Evolutionary conservation across 768 basidiomycete genomes (phyloP).

Genomic region (Hypsizygus marmoreus): DNA sequence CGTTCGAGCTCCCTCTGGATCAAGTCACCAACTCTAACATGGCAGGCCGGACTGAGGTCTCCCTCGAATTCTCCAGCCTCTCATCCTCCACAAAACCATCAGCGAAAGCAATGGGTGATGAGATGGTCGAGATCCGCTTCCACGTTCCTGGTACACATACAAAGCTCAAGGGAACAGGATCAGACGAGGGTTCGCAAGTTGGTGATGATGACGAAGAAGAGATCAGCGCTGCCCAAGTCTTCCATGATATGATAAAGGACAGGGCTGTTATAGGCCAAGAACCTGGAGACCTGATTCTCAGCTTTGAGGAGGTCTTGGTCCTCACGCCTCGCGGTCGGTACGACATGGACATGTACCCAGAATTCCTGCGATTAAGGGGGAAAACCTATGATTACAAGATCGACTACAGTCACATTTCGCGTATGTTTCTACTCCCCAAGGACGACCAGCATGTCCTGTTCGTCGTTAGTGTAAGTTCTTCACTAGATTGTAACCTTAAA

Average conservation of each 20-base stretch:
- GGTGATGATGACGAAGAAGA: slow-evolving; percentile 77
- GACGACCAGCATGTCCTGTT: slow-evolving; percentile 96
- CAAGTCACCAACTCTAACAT: slow-evolving; percentile 97
- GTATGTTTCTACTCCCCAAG: slow-evolving; percentile 91
- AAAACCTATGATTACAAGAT: slow-evolving; percentile 99
- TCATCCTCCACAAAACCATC: slow-evolving; percentile 41
- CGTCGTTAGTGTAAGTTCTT: slow-evolving; percentile 65
- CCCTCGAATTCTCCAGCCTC: slow-evolving; percentile 82
- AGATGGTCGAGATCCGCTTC: slow-evolving; percentile 95
- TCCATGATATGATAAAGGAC: slow-evolving; percentile 96
- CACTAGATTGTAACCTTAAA: background rate
- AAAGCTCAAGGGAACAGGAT: slow-evolving; percentile 56
- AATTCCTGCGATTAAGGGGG: slow-evolving; percentile 92
- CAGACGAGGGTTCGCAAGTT: slow-evolving; percentile 73
- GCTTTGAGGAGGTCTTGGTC: slow-evolving; percentile 94
- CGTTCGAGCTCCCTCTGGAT: slow-evolving; percentile 87
- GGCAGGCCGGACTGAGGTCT: slow-evolving; percentile 96
- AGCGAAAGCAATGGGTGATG: slow-evolving; percentile 59
- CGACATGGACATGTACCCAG: slow-evolving; percentile 97
- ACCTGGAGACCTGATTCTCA: slow-evolving; percentile 87
- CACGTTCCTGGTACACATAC: slow-evolving; percentile 84
- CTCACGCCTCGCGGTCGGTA: slow-evolving; percentile 95
- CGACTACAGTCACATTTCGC: slow-evolving; percentile 82
- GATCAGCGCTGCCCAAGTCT: slow-evolving; percentile 90
- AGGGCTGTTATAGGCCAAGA: slow-evolving; percentile 93